Evolutionary conservation across 2,329 filamentous ascomycete genomes (phyloP).

Genomic region (Fusarium continuum): DNA sequence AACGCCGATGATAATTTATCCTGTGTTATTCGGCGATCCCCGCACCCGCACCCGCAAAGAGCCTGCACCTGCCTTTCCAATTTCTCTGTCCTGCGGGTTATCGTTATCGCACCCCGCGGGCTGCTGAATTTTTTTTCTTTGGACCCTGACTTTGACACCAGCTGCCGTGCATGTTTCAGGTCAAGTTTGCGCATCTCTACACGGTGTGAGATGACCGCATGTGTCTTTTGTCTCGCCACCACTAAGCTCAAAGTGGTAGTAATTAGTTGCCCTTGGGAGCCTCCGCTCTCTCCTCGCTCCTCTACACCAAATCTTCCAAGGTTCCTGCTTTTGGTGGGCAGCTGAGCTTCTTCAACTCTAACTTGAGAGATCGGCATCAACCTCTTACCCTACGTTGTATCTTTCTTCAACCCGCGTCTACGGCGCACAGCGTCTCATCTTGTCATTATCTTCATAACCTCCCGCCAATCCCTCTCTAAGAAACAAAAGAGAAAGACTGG

Average conservation of each 20-base stretch:
- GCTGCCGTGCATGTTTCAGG: slow-evolving; percentile 18
- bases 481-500: slow-evolving; percentile 4
- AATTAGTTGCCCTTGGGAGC: slow-evolving; percentile 2
- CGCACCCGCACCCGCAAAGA: slow-evolving; percentile 6
- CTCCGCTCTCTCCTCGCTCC: slow-evolving; percentile 21
- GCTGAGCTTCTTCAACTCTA: slow-evolving; percentile 34
- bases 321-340: slow-evolving; percentile 30
- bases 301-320: slow-evolving; percentile 30
- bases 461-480: not conserved
- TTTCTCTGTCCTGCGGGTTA: slow-evolving; percentile 44
- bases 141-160: slow-evolving; percentile 20
- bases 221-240: slow-evolving; percentile 19
- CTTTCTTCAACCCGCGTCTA: not conserved
- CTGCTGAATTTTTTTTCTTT: slow-evolving; percentile 35
- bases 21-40: slow-evolving; percentile 13
- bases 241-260: slow-evolving; percentile 18
- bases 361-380: slow-evolving; percentile 9
- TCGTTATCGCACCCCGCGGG: slow-evolving; percentile 54
- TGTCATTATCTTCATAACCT: not conserved
- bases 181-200: not conserved
- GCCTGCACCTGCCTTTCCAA: not conserved
- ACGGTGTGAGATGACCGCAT: slow-evolving; percentile 9
- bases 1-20: not conserved
- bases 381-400: not conserved
- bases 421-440: not conserved